These are phyloP conservation scores for Dendrobium catenatum DNA, from an alignment of 106 monocot species.

Conservation along the genomic window DNA sequence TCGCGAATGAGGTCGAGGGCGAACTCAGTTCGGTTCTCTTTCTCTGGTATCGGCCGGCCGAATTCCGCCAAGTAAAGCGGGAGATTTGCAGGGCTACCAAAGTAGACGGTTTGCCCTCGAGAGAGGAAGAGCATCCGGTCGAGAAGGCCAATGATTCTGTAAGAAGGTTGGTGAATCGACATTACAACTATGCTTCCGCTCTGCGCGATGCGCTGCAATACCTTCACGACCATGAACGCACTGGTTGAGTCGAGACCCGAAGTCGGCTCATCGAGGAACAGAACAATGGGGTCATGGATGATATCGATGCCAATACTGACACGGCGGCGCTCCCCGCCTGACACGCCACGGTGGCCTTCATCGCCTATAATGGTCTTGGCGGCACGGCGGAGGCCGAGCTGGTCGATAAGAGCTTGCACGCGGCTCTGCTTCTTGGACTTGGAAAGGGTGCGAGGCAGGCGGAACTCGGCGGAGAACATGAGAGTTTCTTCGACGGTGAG, in stretches of 20 bases:
- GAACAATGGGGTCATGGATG: slow-evolving; percentile 86
- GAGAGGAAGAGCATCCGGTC: slow-evolving; percentile 79
- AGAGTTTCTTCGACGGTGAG: slow-evolving; percentile 87
- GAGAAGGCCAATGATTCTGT: slow-evolving; percentile 63
- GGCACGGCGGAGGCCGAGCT: slow-evolving; percentile 55
- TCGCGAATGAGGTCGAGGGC: slow-evolving; percentile 81
- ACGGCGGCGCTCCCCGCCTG: slow-evolving; percentile 71
- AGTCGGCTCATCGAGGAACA: slow-evolving; percentile 95
- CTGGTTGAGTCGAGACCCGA: slow-evolving; percentile 93
- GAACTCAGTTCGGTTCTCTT: slow-evolving; percentile 79
- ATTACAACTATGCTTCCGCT: slow-evolving; percentile 85
- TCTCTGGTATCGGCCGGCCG: slow-evolving; percentile 73
- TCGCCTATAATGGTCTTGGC: slow-evolving; percentile 75
- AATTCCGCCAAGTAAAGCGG: slow-evolving; percentile 63
- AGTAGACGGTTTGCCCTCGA: slow-evolving; percentile 61
- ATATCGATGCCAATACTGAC: slow-evolving; percentile 92
- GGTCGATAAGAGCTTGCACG: slow-evolving; percentile 61
- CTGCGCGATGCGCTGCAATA: slow-evolving; percentile 75
- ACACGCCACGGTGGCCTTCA: slow-evolving; percentile 78
- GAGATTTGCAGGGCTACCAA: slow-evolving; percentile 44
- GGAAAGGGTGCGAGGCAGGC: slow-evolving; percentile 60
- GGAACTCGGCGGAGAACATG: slow-evolving; percentile 76
- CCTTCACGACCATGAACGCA: slow-evolving; percentile 90
- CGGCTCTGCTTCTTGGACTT: slow-evolving; percentile 47
- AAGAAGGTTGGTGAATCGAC: slow-evolving; percentile 93